Base-by-base conservation (phyloP, 768 basidiomycete species). In the Dendrothele bispora region DNA sequence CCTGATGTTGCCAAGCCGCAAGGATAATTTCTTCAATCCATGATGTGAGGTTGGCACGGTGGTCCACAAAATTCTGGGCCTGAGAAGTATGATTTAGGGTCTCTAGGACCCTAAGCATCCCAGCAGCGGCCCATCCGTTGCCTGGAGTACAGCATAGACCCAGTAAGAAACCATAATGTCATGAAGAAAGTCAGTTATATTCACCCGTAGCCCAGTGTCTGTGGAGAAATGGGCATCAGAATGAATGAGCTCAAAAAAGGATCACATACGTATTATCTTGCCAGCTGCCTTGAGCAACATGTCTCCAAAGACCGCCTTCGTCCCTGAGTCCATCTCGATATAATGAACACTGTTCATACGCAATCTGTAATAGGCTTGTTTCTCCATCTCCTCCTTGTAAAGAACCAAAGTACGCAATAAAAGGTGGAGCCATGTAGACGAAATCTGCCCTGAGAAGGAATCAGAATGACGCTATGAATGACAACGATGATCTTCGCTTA, bases 101-200 rank as follows among this genome's bases (percentile, higher is more conserved):
- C 35, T 72, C 68, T 8, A 79, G 61, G 2, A 85, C 83, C 6
- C 82, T 72, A 21, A 82, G 63, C 77, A 83, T 81, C 3, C 85
- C 83, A 1, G 77, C 77, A 3, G 83, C 82, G 0, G 82, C 84
- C 85, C 84, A 86, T 1, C 65, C 85, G 56, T 86, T 86, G 3
- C 78, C 78, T 78, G 14, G 30, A 7, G 45, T 28, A 8, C 26
- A 35, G 25, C 36, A 39, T 7, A 32, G 8, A 46, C 8, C 10
- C 39, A 24, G 45, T 46, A 14, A 54, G 17, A 12, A 5, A 30
- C 17, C 3, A 8, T n/a, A 20, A 17, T 26, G 40, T 11, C 1
- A 7, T 6, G 28, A 24, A 18, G 17, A 35, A 30, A 11, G 32
- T 15, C 14, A 12, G 14, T 26, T 10, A 14, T 12, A 28, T 61